Base-by-base conservation (phyloP, 2,329 filamentous ascomycete species). In the Tolypocladium endophyticum region DNA sequence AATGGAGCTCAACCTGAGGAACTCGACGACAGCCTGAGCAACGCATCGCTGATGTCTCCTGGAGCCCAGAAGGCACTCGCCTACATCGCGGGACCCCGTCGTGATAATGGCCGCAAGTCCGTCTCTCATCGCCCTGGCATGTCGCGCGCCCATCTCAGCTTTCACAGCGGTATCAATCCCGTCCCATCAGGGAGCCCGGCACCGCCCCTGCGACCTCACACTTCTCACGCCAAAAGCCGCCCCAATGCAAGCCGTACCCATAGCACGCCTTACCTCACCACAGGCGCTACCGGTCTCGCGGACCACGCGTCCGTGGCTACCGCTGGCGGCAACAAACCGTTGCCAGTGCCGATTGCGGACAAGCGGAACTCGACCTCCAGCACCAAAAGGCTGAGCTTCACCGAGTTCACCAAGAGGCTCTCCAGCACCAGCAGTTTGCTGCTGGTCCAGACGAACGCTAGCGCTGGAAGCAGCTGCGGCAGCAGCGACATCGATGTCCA, bases 371-470 rank as follows among this genome's bases (percentile, higher is more conserved):
- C 83, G 35, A 74, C 74, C 47, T 80, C 79, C 56, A 84, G 80
- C 68, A 73, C 74, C 55, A 86, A 85, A 73, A 77, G 81, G 61
- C 76, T 84, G 59, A 85, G 81, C 72, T 84, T 87, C 64, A 81
- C 78, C 64, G 84, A 87, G 58, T 83, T 85, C 63, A 81, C 82
- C 55, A 83, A 82, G 68, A 76, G 82, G 62, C 70, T 87, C 58
- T 86, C 82, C 65, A 85, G 80, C 68, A 85, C 82, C 57, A 85
- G 81, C 68, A 85, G 80, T 69, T 72, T 85, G 67, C 74, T 87
- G 58, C 74, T 86, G 54, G 76, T 84, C 59, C 81, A 85, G 73
- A 81, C 81, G 61, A 84, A 84, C 68, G 74, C 76, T 61, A 78
- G 76, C 66, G 72, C 71, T 61, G 71, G 72, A 62, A 82, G 79